These are phyloP conservation scores for Juncus effusus DNA, from an alignment of 176 grass and related monocot genomes.

Conservation along the genomic window DNA sequence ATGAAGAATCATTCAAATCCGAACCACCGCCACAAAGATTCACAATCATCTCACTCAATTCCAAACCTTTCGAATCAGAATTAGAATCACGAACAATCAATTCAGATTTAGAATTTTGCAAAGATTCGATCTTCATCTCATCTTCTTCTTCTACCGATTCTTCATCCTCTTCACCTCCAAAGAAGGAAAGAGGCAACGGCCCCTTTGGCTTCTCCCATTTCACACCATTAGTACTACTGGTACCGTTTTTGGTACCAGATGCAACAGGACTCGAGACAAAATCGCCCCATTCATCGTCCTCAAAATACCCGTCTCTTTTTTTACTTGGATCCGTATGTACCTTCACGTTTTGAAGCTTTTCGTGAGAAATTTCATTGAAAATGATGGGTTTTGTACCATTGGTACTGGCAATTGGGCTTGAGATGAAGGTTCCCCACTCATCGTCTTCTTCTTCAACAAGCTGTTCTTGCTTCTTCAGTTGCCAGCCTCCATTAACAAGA, in stretches of 20 bases:
- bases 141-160: background rate
- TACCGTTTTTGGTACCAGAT: slow-evolving; percentile 6
- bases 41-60: slow-evolving; percentile 4
- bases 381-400: background rate
- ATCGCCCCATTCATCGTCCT: slow-evolving; percentile 26
- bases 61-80: slow-evolving; percentile 3
- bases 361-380: slow-evolving; percentile 8
- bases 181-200: slow-evolving; percentile 22
- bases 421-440: slow-evolving; percentile 26
- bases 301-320: no score
- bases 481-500: background rate
- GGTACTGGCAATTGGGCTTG: background rate
- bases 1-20: slow-evolving; percentile 9
- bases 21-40: slow-evolving; percentile 14
- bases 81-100: background rate
- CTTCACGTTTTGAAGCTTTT: slow-evolving; percentile 13
- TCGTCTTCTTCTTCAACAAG: slow-evolving; percentile 16
- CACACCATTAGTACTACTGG: background rate
- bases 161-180: slow-evolving; percentile 26
- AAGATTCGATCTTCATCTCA: slow-evolving; percentile 19
- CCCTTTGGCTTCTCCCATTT: slow-evolving; percentile 31
- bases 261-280: slow-evolving; percentile 27
- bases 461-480: background rate
- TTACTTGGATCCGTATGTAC: slow-evolving; percentile 8
- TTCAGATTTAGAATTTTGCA: background rate